Conservation (phyloP, 306 rosid species). For the Medicago arabica region DNA sequence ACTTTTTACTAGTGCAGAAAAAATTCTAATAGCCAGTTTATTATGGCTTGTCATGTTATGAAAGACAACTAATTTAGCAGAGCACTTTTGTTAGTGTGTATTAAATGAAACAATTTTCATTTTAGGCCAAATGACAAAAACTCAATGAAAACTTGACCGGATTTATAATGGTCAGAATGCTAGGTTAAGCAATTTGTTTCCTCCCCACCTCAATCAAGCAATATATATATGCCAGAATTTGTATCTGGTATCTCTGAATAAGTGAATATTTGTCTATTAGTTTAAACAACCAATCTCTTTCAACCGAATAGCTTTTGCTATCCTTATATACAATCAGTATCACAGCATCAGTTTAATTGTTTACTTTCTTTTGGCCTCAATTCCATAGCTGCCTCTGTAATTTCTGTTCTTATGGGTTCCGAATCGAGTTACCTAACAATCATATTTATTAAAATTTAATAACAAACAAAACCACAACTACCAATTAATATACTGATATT, state of each 20-base stretch:
- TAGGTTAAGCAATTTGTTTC: not conserved
- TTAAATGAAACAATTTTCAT: conserved; percentile 5
- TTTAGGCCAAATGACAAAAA: conserved; percentile 9
- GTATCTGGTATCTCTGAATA: not conserved
- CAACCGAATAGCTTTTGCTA: not conserved
- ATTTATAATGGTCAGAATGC: not conserved
- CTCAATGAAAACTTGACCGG: not conserved
- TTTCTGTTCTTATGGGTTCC: conserved; percentile 83
- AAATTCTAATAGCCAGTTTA: not conserved
- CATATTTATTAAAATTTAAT: conserved; percentile 32
- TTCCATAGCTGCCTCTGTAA: conserved; percentile 85
- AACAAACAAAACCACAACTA: conserved; percentile 26
- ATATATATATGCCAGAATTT: not conserved
- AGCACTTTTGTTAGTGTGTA: not conserved
- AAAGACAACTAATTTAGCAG: not conserved
- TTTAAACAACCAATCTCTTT: not conserved
- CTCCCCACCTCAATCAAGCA: conserved; percentile 14
- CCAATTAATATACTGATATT: conserved; percentile 16
- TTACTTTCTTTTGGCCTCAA: conserved; percentile 76
- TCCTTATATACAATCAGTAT: not conserved
- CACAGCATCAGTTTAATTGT: not conserved
- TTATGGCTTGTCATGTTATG: not conserved
- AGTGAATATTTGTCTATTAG: not conserved
- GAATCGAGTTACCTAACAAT: conserved; percentile 70
- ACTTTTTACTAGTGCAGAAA: not conserved